Evolutionary conservation across 2,329 filamentous ascomycete genomes (phyloP).

Genomic region (Sporothrix sp.): DNA sequence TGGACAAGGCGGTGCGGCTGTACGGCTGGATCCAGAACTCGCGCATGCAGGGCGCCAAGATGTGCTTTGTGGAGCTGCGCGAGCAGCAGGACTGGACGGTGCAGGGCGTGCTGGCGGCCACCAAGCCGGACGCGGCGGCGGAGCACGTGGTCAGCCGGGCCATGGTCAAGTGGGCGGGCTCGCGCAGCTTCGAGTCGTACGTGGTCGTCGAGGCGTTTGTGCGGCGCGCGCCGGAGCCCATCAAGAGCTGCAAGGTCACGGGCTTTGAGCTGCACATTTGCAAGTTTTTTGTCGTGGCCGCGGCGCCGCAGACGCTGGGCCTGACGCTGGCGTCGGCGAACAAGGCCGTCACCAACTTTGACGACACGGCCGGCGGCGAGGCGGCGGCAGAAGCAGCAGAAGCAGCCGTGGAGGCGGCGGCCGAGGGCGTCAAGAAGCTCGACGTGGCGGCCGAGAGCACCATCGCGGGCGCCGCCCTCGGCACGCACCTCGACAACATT

Average conservation of each 20-base stretch:
- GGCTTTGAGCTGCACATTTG: conserved; percentile 79
- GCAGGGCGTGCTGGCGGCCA: conserved; percentile 65
- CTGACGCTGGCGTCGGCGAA: conserved; percentile 48
- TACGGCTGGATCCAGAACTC: conserved; percentile 80
- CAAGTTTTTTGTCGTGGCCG: conserved; percentile 70
- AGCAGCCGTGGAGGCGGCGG: conserved; percentile 13
- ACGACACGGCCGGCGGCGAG: conserved; percentile 37
- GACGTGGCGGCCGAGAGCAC: conserved; percentile 24
- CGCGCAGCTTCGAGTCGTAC: conserved; percentile 68
- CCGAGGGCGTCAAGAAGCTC: conserved; percentile 32
- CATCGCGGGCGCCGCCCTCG: conserved; percentile 66
- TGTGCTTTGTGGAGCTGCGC: conserved; percentile 80
- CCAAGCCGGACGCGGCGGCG: conserved; percentile 33
- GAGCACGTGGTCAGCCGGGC: conserved; percentile 61
- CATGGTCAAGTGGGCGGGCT: conserved; percentile 89
- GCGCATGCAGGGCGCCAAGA: conserved; percentile 79
- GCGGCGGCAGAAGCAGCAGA: conserved; percentile 27
- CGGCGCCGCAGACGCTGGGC: conserved; percentile 47
- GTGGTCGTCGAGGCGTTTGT: conserved; percentile 73
- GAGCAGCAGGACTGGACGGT: conserved; percentile 66
- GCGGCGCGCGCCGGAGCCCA: conserved; percentile 72
- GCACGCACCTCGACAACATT: conserved; percentile 81
- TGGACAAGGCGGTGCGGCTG: conserved; percentile 64
- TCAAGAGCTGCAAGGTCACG: conserved; percentile 76
- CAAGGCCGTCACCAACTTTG: conserved; percentile 47